Evolutionary conservation across 2,329 filamentous ascomycete species (phyloP).

Genomic region (Cadophora malorum): DNA sequence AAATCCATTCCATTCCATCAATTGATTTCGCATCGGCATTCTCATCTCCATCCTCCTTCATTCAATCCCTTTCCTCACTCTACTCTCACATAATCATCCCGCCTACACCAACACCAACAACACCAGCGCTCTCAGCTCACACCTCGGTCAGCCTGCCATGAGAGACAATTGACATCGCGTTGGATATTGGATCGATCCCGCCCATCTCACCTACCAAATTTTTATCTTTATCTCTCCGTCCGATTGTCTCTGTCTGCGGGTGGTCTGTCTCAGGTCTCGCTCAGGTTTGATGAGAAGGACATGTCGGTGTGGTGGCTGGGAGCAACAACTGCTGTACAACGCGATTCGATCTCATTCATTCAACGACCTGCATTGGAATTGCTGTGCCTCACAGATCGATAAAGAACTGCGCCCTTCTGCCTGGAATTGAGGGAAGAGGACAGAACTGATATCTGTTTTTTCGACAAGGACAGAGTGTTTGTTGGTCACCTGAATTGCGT

Average conservation of each 20-base stretch:
- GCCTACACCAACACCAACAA: neutral
- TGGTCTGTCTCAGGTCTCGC: neutral
- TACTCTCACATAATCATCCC: neutral
- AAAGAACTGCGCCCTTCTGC: neutral
- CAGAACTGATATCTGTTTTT: neutral
- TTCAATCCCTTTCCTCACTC: neutral
- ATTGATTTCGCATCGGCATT: neutral
- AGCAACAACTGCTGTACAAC: neutral
- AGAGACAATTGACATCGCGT: neutral
- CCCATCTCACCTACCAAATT: neutral
- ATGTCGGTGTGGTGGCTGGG: neutral
- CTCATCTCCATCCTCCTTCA: neutral
- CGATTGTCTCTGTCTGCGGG: neutral
- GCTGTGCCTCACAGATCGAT: neutral
- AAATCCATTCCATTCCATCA: neutral
- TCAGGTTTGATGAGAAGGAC: neutral
- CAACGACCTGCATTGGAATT: neutral
- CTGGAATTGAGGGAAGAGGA: neutral
- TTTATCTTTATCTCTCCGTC: neutral
- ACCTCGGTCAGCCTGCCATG: neutral
- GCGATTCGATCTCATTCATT: too few species aligned
- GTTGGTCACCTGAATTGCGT: slow-evolving; percentile 5
- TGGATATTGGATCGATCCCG: neutral
- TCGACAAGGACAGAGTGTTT: neutral
- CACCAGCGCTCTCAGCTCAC: neutral